Base-by-base conservation (phyloP, 306 rosid species). In the Medicago truncatula region DNA sequence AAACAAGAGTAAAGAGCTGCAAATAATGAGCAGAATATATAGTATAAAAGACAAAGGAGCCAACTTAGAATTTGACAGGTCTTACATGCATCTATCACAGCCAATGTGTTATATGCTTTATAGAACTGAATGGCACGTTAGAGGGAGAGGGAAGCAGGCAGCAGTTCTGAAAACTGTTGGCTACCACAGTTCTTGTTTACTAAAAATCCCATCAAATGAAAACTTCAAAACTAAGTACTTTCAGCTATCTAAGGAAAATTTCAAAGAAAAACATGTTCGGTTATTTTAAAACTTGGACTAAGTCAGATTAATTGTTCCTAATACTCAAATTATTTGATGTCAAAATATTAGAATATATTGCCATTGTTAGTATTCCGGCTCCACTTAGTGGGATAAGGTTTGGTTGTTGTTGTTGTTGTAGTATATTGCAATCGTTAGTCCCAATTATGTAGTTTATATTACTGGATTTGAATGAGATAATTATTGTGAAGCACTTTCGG, bases 61-160 rank as follows among this genome's bases (percentile, higher is more conserved):
- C 20, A 65, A 58, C 74, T 21, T 15, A 46, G 49, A 70, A 67
- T 18, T 67, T 13, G 20, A 66, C 23, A 13, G 23, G 25, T 67
- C 64, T 31, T 56, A 20, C 18, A 46, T 34, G 43, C 63, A 73
- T 34, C 25, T n/a, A 14, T 75, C 77, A 31, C 56, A 76, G 50
- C 53, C 64, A 70, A 40, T 56, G n/a, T 67, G 25, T 57, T 58
- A 58, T 23, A 43, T 56, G 17, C 52, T 73, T 28, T 38, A 67
- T 36, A 28, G 49, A 71, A 11, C 20, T 43, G 34, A 50, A 60
- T 49, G 62, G 14, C 14, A 28, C 58, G 31, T 14, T 63, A n/a
- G 57, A 10, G 39, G 39, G 18, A 11, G 43, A 7, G 11, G 61
- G 9, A 11, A 17, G 36, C 58, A 46, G 49, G 56, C 13, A 56